Base-by-base conservation (phyloP, 495 filamentous ascomycete genomes). In the Lichenothelia convexa region DNA sequence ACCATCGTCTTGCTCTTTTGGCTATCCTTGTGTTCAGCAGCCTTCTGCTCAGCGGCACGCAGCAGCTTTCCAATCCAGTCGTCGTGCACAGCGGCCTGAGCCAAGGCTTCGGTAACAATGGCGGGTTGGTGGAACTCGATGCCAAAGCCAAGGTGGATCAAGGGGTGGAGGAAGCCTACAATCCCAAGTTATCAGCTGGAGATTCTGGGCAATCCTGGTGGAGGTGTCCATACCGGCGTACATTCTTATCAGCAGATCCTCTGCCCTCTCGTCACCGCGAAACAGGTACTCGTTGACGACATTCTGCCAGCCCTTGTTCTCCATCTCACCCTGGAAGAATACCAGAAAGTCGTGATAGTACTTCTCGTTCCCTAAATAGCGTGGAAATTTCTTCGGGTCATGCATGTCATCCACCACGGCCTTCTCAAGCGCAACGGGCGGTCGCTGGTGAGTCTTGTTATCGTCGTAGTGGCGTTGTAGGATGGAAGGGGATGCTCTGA, bases 81-180 rank as follows among this genome's bases (percentile, higher is more conserved):
- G 0, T 59, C 55, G 45, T 81, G 75, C 5, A 79, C 66, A 3
- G 75, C 71, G 6, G 78, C 60, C 59, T 87, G 73, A 2, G 86
- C 80, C 4, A 92, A 63, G 2, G 59, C 85, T 63, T 89, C 74
- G 1, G 83, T 79, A 13, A 92, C 63, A 27, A 93, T 73, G 24
- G 78, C 80, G 3, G 79, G 80, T 47, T 87, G 79, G 1, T 65
- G 45, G 57, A 81, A 91, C 44, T 92, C 81, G 13, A 93, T 44
- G 1, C 75, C 83, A 48, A 80, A 89, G 26, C 82, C 80, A 8
- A 92, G 64, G 44, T 92, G 82, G 44, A 93, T 92, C 5, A 87
- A 41, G 6, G 81, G 80, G 48, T 93, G 84, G 2, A 89, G 45
- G 41, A 86, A 69, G 1, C 78, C 80, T 63, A 41, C 21, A n/a